Evolutionary conservation across 2,329 filamentous ascomycete species (phyloP).

Genomic region (Colletotrichum shisoi): DNA sequence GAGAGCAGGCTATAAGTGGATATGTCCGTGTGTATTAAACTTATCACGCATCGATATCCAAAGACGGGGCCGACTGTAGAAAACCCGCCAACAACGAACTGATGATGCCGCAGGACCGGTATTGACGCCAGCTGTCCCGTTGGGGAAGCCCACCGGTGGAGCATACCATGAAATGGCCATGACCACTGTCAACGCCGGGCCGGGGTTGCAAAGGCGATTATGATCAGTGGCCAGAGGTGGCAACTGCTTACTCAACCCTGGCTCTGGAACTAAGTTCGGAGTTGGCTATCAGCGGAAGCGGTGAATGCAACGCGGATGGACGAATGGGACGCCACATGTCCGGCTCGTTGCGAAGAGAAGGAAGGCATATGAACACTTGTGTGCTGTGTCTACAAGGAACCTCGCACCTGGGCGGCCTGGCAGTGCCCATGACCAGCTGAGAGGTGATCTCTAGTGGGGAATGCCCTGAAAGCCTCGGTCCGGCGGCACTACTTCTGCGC

Average conservation of each 20-base stretch:
- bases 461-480: slow-evolving; percentile 31
- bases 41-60: no score
- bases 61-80: no score
- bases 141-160: not conserved
- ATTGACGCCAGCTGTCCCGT: not conserved
- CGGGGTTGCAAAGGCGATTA: not conserved
- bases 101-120: not conserved
- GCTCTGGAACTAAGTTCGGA: not conserved
- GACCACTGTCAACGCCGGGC: not conserved
- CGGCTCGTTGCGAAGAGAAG: slow-evolving; percentile 10
- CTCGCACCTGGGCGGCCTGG: not conserved
- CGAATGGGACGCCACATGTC: not conserved
- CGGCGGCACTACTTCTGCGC: slow-evolving; percentile 6
- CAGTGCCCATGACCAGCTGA: not conserved
- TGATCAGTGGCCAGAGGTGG: not conserved
- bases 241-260: not conserved
- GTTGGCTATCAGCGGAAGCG: not conserved
- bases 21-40: no score
- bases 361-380: not conserved
- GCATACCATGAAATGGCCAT: not conserved
- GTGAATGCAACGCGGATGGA: not conserved
- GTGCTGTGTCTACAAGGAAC: slow-evolving; percentile 9
- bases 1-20: no score
- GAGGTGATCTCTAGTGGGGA: slow-evolving; percentile 14
- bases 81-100: not conserved